phyloP scores from a whole-genome alignment of 331 rosid genomes.

The Spiraea crenata region DNA sequence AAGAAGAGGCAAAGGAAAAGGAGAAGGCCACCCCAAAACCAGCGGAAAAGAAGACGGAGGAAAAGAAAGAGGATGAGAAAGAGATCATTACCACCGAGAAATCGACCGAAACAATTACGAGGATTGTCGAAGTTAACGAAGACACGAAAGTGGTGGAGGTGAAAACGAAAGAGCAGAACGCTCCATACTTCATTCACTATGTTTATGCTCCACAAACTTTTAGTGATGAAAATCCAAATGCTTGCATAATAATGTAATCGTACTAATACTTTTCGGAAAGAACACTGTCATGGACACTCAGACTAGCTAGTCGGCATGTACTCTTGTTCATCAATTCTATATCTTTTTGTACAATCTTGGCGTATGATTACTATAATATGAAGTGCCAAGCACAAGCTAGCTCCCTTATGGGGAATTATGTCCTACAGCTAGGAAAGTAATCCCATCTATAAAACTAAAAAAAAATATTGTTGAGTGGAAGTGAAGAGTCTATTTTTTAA shows the following conservation, averaged over 20 bases:
- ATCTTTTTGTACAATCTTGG: too few relatives aligned
- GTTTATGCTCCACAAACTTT: constrained; percentile 84
- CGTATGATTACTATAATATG: too few relatives aligned
- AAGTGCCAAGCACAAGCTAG: too few relatives aligned
- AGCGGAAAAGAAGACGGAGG: neutral
- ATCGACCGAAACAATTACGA: constrained; percentile 5
- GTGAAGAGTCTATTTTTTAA: neutral
- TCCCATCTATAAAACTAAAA: neutral
- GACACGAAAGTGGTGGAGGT: constrained; percentile 37
- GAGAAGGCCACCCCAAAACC: constrained; percentile 5
- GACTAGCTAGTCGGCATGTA: too few relatives aligned
- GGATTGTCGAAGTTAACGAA: constrained; percentile 20
- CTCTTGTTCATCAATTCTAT: too few relatives aligned
- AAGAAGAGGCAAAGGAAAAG: constrained; percentile 8
- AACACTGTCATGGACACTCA: too few relatives aligned
- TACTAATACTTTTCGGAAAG: too few relatives aligned
- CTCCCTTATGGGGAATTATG: too few relatives aligned
- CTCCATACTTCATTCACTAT: constrained; percentile 79
- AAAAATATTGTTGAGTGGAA: neutral
- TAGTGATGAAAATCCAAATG: constrained; percentile 88
- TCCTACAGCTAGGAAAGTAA: too few relatives aligned
- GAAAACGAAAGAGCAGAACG: constrained; percentile 34
- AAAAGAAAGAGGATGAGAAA: neutral
- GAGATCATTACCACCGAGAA: neutral
- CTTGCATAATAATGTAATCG: constrained; percentile 51